Evolutionary conservation across 2,329 filamentous ascomycete species (phyloP), one percentile per base, ranked within the genome.

Genomic region (Colletotrichum paranaense): DNA sequence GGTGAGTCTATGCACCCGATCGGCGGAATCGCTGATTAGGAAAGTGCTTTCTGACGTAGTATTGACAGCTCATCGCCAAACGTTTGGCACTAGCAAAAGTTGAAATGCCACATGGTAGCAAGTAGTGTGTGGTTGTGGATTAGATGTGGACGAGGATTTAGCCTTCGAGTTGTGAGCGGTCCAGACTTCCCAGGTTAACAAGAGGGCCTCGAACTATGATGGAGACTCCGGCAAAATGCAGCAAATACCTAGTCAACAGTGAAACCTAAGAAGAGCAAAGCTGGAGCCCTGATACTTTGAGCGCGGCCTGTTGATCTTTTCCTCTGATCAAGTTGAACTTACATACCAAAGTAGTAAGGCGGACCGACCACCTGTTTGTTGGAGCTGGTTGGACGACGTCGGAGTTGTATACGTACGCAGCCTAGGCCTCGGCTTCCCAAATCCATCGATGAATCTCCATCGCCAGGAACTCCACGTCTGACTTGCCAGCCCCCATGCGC

Each of bases 21-120:
- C 14, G n/a, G 19, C 16, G 22, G 3, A 26, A 42, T 19, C 30
- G 22, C n/a, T 11, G 49, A 24, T 22, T 9, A 30, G 32, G 14
- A 16, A 52, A 24, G 30, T 11, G 8, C 19, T 35, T 67, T 28
- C 65, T 73, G 46, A 73, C 71, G 24, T 32, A 24, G 26, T 22
- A 62, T 24, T 16, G 30, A 60, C 71, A 73, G 71, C 67, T 73
- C 38, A 66, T 71, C 26, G 67, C 67, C 26, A 73, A 62, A 56
- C 71, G 71, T 14, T 26, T 73, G 19, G 71, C 71, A 9, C 24
- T 57, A 14, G 62, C 67, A 35, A 57, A 73, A 57, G 49, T 35
- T 11, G 56, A 9, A 5, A 8, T 22, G n/a, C 16, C 60, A 24
- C 24, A 11, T 42, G n/a, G 24, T 22, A 16, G 62, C 24, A 42